Base-by-base conservation (phyloP, 331 rosid genomes). In the Pyracantha coccinea region DNA sequence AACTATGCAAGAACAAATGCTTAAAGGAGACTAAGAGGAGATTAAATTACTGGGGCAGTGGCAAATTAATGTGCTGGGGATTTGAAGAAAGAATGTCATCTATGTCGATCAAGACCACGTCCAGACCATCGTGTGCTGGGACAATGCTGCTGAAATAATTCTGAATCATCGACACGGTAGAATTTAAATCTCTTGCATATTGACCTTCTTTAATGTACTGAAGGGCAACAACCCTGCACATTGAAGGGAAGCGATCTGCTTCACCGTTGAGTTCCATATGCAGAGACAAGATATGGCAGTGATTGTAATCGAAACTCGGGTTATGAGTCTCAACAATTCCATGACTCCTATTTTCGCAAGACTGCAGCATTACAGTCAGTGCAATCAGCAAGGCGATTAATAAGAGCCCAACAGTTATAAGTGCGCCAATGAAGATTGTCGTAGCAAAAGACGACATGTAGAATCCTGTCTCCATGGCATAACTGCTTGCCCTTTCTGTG, bases 401-500 rank as follows among this genome's bases (percentile, higher is more conserved):
- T 62, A 93, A 65, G 78, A 91, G 75, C 76, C 96, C 97, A 14
- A 83, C 62, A 5, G 90, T 81, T 59, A 82, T 77, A 47, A 91
- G 89, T 59, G 90, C 84, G 66, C 81, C 85, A 25, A 93, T 25
- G 79, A 93, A 89, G 71, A 93, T 88, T 7, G 87, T 75, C 19
- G 96, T 91, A 1, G 89, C 77, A 78, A 86, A 84, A 32, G 93
- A 83, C 65, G 91, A 83, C 93, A 93, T 89, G 88, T 76, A 91
- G 85, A 91, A 88, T 65, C 93, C 96, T 31, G 98, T 84, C 47
- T 85, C 93, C 80, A 86, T 17, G 54, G 66, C 76, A 74, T 86
- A 86, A 52, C 65, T 78, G 90, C 92, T 91, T 76, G 85, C 87
- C 65, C 82, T 68, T 73, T 81, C 98, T 89, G 92, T 52, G 77